Conservation (phyloP, 2,329 filamentous ascomycete species). For the Pyrenochaeta sp. region DNA sequence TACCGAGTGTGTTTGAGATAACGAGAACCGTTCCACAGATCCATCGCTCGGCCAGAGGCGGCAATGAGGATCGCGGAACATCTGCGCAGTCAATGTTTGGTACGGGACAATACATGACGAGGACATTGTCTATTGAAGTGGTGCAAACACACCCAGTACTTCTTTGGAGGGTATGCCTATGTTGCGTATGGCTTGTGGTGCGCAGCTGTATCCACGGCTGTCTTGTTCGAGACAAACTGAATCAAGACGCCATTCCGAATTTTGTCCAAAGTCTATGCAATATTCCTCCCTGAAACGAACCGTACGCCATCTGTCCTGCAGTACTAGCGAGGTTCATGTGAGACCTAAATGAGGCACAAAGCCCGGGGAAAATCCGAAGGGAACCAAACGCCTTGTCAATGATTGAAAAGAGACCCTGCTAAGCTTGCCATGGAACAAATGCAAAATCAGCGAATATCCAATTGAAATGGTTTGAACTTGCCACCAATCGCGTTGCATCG, state of each 20-base stretch:
- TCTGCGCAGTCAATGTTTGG: neutral
- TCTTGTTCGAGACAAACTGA: too few relatives aligned
- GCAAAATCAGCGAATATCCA: constrained; percentile 73
- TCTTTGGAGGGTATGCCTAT: too few relatives aligned
- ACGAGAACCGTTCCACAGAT: neutral
- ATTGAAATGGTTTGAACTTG: constrained; percentile 83
- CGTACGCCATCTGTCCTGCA: constrained; percentile 28
- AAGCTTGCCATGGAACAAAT: constrained; percentile 9
- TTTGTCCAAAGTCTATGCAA: constrained; percentile 25
- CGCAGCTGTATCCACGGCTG: too few relatives aligned
- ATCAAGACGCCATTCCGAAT: constrained; percentile 6
- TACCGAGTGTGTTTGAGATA: neutral
- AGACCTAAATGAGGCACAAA: constrained; percentile 8
- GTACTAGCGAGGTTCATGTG: constrained; percentile 21
- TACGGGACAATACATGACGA: too few relatives aligned
- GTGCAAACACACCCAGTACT: too few relatives aligned
- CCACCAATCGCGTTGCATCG: constrained; percentile 80
- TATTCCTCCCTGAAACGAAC: constrained; percentile 12
- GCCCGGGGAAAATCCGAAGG: constrained; percentile 2
- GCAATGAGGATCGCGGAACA: too few relatives aligned
- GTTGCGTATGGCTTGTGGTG: too few relatives aligned
- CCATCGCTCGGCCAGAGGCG: too few relatives aligned
- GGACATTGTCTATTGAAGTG: too few relatives aligned
- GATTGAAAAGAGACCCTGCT: constrained; percentile 7
- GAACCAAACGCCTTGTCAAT: constrained; percentile 21